Base-by-base conservation (phyloP, 2,329 filamentous ascomycete genomes). In the Sarocladiaceae sp. region DNA sequence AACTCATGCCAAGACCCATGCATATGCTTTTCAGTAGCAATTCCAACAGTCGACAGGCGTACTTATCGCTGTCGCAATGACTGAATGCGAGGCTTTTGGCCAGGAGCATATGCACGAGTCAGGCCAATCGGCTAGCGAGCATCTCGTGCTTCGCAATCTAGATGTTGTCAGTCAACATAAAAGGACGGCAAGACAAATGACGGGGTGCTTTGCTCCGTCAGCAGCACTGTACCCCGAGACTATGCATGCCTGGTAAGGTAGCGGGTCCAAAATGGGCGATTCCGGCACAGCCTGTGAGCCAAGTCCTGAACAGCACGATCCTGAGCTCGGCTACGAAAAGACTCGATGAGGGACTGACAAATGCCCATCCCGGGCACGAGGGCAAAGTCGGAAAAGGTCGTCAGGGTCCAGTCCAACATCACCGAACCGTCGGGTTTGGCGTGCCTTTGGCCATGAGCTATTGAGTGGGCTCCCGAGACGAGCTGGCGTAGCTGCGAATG, bases 401-500 rank as follows among this genome's bases (percentile, higher is more conserved):
- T 20, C 40, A 44, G 40, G 40, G 40, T 44, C 23, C 40, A 44
- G 12, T 8, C 40, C 40, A 26, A 28, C 40, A 25, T 44, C 40
- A 26, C 40, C 40, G 23, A 26, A 28, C 23, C 40, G 23, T 26
- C 23, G 40, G 40, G 40, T 44, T 26, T 44, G 40, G 22, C 22
- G 40, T 22, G 22, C 7, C 15, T 28, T 44, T 44, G 44, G 44
- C 17, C 44, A 20, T n/a, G 44, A 48, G 26, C 44, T 48, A 48
- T 48, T 33, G 44, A 33, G 44, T 48, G 44, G 44, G 44, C 17
- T 48, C 44, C 44, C 44, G 44, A 48, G 28, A 18, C 26, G 44
- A 31, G 8, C 26, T 48, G n/a, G 12, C 11, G n/a, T 44, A 12
- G 28, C 40, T 23, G 20, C 40, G 40, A 44, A 44, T 44, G 40